Percentiles rank a stretch among this genome's conserved stretches.
phyloP scores from a whole-genome alignment of 306 rosid species.

The Datisca glomerata region DNA sequence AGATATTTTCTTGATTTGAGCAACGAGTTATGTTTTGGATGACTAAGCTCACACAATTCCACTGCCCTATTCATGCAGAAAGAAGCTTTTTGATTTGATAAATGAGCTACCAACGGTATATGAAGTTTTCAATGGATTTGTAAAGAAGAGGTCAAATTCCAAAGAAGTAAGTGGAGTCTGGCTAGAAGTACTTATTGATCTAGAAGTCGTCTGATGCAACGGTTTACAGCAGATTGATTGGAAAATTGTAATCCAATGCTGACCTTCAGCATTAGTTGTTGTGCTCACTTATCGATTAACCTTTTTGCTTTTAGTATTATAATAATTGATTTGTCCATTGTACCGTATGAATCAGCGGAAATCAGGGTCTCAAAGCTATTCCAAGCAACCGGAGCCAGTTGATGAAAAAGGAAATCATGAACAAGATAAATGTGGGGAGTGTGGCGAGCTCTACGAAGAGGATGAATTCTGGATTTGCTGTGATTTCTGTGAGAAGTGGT shows the following conservation, averaged over 20 bases:
- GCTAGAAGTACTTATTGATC: neutral
- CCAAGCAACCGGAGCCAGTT: no score
- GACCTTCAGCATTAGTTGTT: no score
- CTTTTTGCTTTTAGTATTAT: no score
- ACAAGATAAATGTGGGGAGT: slow-evolving; percentile 56
- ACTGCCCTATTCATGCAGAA: slow-evolving; percentile 23
- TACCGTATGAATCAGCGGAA: no score
- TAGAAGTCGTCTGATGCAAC: neutral
- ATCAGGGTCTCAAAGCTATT: no score
- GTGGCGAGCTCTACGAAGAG: slow-evolving; percentile 43
- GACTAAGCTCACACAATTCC: neutral
- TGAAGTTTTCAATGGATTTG: slow-evolving; percentile 45
- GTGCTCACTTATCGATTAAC: no score
- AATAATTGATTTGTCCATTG: no score
- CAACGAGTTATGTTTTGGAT: neutral
- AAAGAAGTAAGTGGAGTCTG: neutral
- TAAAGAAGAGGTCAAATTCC: slow-evolving; percentile 21
- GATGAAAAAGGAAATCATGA: slow-evolving; percentile 52
- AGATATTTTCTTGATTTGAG: neutral
- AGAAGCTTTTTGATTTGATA: slow-evolving; percentile 49
- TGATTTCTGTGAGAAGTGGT: slow-evolving; percentile 64
- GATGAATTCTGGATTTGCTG: slow-evolving; percentile 74
- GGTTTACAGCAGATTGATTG: no score
- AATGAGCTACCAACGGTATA: slow-evolving; percentile 68
- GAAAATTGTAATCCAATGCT: no score